Base-by-base conservation (phyloP, 805 yeast genomes). In the Kregervanrija delftensis region DNA sequence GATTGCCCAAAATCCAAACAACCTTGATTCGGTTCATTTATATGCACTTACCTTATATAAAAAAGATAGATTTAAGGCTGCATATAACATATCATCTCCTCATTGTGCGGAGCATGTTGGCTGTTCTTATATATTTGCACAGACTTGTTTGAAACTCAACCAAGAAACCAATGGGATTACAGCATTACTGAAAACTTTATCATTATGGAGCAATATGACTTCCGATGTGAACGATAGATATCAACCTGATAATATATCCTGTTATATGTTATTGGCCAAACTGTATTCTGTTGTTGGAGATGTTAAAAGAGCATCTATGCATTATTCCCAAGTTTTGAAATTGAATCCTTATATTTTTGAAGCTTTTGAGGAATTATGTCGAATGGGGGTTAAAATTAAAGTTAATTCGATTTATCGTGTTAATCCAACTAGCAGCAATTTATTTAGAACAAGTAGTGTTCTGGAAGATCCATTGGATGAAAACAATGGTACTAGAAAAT, bases 341-440 rank as follows among this genome's bases (percentile, higher is more conserved):
- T 64, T 72, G 50, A 86, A 93, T 58, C 96, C 95, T 13, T 86
- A 71, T 57, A 72, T 88, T 35, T 88, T 93, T 76, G 96, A 88
- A 58, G 88, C 96, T 0, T 81, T 87, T 50, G 87, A 82, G 51
- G 81, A 82, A 37, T 66, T 93, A 40, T 79, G 88, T 54, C 71
- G 72, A 40, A 66, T 83, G 65, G 93, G 95, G 11, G 86, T 83
- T 14, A 76, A 76, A 46, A 72, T 88, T 14, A 77, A 79, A 46
- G 78, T 82, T 5, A 75, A 75, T 50, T 61, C 79, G 0, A 67
- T 81, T 30, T 81, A 69, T 59, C 73, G 71, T 46, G 50, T 49
- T 8, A 50, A 52, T 11, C 37, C 43, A 11, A 35, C 44, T 13
- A 42, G 38, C 32, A 35, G 39, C 15, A 37, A 41, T 6, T 33